Evolutionary conservation across 2,329 filamentous ascomycete genomes (phyloP), one percentile per base, ranked within the genome.

Genomic region (Colletotrichum orbiculare): DNA sequence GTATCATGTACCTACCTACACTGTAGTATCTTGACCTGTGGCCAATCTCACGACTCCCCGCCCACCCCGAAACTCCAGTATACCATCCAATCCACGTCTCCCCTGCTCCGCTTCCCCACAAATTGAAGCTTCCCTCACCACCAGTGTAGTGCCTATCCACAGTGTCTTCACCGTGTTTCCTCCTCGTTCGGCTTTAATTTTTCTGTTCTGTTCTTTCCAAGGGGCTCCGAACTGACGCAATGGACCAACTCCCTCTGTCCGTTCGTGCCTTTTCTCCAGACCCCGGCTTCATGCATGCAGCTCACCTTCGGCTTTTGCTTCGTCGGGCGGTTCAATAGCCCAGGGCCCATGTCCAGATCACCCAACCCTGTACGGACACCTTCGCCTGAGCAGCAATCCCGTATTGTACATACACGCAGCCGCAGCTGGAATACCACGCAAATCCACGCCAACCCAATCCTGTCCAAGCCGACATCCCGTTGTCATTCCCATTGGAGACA

Each of bases 401-500:
- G 42, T 15, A 13, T 13, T 10, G 33, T 13, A 45, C 33, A 47
- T 52, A 5, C 17, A 49, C 6, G 43, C 39, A 52, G 10, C 25
- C 47, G 15, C n/a, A 52, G 34, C 33, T 25, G 17, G 17, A 50
- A 12, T 35, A 13, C 17, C n/a, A 39, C 47, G 46, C 11, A 15
- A 47, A 37, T 8, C 25, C 57, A 52, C 52, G 41, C 62, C 58
- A 61, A 41, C 38, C 62, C 62, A 39, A 42, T 65, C 62, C 25
- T 35, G 25, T 52, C 46, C 50, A 17, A 33, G 45, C 55, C 54
- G 38, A 38, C 45, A 41, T 25, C 15, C 55, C 38, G 38, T 25
- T 12, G 46, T 58, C 46, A n/a, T 56, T 45, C 45, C 35, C 57
- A 17, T 56, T 41, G 46, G 57, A 49, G 17, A 54, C 34, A 57